phyloP scores from a whole-genome alignment of 2,329 filamentous ascomycete genomes.

The Colletotrichum neosansevieriae region DNA sequence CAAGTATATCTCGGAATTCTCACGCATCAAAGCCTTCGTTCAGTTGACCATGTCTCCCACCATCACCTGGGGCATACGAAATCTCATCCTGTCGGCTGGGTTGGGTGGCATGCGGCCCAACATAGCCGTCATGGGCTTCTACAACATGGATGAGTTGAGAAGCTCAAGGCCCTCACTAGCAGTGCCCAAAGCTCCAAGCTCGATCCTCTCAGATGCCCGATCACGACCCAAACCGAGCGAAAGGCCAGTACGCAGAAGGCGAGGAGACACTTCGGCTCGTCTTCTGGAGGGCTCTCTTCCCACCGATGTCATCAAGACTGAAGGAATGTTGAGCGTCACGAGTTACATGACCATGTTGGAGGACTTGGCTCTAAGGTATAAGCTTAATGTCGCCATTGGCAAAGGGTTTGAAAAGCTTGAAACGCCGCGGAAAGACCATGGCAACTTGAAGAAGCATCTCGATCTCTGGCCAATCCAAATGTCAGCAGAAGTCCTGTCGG shows the following conservation, averaged over 20 bases:
- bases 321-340: conserved; percentile 75
- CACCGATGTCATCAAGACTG: conserved; percentile 76
- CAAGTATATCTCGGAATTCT: conserved; percentile 85
- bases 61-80: conserved; percentile 87
- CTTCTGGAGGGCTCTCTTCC: conserved; percentile 71
- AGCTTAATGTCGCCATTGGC: conserved; percentile 86
- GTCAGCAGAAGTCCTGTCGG: conserved; percentile 82
- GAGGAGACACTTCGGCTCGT: conserved; percentile 67
- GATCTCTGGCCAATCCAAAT: conserved; percentile 95
- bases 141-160: conserved; percentile 82
- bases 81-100: conserved; percentile 83
- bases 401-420: conserved; percentile 84
- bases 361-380: conserved; percentile 80
- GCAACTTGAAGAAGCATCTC: conserved; percentile 79
- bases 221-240: conserved; percentile 47
- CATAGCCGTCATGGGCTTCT: conserved; percentile 84
- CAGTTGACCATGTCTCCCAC: conserved; percentile 87
- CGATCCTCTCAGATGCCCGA: conserved; percentile 50
- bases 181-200: conserved; percentile 63
- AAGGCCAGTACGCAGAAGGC: conserved; percentile 52
- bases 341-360: conserved; percentile 87
- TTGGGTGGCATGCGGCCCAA: conserved; percentile 91
- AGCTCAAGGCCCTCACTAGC: conserved; percentile 67
- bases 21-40: conserved; percentile 89
- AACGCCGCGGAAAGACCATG: conserved; percentile 70